A percentile compares a stretch with the other conserved stretches of the same genome.
phyloP scores from a whole-genome alignment of 768 basidiomycete species.

The Mycena crocata region DNA sequence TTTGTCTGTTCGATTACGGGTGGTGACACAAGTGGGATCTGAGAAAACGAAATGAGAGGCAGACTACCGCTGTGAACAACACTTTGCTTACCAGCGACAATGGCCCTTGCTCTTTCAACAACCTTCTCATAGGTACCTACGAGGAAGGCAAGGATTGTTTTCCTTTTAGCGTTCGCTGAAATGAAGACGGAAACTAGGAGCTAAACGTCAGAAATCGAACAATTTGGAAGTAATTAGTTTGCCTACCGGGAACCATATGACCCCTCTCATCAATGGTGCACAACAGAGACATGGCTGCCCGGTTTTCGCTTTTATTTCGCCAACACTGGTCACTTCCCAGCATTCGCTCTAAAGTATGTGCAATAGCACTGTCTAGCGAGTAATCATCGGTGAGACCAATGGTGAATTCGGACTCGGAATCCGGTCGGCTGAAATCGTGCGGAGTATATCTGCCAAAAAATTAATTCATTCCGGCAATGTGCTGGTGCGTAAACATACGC shows the following conservation, averaged over 20 bases:
- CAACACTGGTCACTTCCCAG: background rate
- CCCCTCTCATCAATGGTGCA: background rate
- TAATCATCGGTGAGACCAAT: background rate
- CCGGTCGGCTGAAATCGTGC: background rate
- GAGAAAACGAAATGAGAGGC: background rate
- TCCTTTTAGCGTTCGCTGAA: background rate
- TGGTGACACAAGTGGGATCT: background rate
- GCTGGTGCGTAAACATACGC: background rate
- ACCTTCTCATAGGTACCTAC: background rate
- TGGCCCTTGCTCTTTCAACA: background rate
- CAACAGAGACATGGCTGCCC: background rate
- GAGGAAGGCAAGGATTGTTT: background rate
- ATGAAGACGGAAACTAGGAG: background rate
- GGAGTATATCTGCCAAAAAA: background rate
- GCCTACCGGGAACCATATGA: conserved; percentile 3
- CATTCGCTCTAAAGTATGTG: too few species aligned
- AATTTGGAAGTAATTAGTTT: too few species aligned
- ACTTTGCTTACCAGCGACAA: background rate
- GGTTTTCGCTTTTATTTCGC: background rate
- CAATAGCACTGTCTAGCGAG: conserved; percentile 1
- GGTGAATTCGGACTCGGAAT: background rate
- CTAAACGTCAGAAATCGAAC: background rate
- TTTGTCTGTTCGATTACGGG: background rate
- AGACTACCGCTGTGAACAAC: too few species aligned
- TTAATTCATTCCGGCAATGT: background rate